Conservation (phyloP, 495 filamentous ascomycete species). For the Hypoxylon rickii region DNA sequence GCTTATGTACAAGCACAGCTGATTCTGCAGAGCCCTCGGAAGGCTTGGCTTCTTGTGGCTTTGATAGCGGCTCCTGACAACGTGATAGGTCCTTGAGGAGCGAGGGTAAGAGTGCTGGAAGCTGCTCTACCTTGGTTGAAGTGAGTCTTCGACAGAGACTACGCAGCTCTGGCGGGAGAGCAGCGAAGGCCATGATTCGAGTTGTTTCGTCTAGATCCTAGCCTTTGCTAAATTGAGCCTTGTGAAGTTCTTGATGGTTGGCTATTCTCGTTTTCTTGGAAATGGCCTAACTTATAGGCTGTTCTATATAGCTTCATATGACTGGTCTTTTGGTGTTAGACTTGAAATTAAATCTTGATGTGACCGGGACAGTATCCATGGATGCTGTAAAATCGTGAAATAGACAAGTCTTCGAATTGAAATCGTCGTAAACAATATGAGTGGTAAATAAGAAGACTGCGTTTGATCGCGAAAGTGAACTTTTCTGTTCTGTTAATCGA, state of each 20-base stretch:
- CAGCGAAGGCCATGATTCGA: conserved; percentile 30
- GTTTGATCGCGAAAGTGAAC: conserved; percentile 1
- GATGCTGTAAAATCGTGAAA: neutral
- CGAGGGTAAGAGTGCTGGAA: conserved; percentile 64
- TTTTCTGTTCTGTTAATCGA: conserved; percentile 26
- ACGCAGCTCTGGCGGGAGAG: conserved; percentile 57
- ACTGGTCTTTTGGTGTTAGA: too few relatives aligned
- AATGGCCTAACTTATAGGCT: neutral
- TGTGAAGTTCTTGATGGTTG: too few relatives aligned
- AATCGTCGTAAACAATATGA: too few relatives aligned
- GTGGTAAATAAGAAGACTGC: too few relatives aligned
- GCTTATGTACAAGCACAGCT: conserved; percentile 70
- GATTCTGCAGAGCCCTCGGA: conserved; percentile 63
- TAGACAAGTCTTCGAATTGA: neutral
- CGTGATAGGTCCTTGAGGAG: conserved; percentile 64
- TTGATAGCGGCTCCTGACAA: conserved; percentile 62
- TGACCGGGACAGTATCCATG: too few relatives aligned
- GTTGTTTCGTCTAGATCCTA: neutral
- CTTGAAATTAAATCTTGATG: too few relatives aligned
- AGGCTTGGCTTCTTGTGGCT: conserved; percentile 50
- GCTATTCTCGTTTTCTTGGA: neutral
- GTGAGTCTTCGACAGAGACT: conserved; percentile 70
- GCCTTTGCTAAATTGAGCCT: neutral
- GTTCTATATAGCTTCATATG: neutral
- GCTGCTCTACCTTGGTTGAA: conserved; percentile 63